Evolutionary conservation across 2,329 filamentous ascomycete genomes (phyloP).

Genomic region (Xylaria sp.): DNA sequence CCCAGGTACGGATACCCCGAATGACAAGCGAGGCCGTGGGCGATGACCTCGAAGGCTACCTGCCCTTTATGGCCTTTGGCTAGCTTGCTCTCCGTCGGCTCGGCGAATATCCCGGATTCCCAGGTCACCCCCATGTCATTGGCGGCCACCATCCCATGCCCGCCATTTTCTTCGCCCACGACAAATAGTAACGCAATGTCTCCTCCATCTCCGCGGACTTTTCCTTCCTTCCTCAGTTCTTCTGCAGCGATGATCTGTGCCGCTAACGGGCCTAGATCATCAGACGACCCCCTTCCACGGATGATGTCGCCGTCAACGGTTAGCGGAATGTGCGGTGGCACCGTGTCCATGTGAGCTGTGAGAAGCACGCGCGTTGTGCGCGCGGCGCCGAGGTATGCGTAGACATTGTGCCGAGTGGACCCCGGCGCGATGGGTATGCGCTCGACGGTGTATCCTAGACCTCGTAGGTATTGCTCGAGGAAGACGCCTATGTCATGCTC

Average conservation of each 20-base stretch:
- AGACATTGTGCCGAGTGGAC: conserved; percentile 46
- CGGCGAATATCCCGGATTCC: conserved; percentile 57
- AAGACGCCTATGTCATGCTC: conserved; percentile 44
- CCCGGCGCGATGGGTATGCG: conserved; percentile 42
- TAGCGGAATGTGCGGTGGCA: conserved; percentile 60
- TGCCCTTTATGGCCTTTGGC: conserved; percentile 59
- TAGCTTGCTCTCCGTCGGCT: conserved; percentile 60
- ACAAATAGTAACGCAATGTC: conserved; percentile 43
- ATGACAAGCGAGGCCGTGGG: conserved; percentile 39
- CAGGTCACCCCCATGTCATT: conserved; percentile 49
- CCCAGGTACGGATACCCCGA: conserved; percentile 45
- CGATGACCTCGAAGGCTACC: conserved; percentile 41
- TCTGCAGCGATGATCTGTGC: conserved; percentile 55
- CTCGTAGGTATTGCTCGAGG: conserved; percentile 40
- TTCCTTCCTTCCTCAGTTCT: conserved; percentile 36
- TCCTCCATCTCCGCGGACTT: conserved; percentile 32
- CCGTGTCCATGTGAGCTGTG: conserved; percentile 47
- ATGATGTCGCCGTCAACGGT: conserved; percentile 46
- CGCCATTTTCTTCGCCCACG: conserved; percentile 59
- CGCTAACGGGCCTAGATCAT: conserved; percentile 48
- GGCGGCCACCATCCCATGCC: conserved; percentile 59
- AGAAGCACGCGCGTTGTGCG: conserved; percentile 42
- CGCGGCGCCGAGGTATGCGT: conserved; percentile 44
- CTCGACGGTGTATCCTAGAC: conserved; percentile 45
- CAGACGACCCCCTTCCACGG: conserved; percentile 52